These are phyloP conservation scores for Chloranthus sessilifolius DNA, from an alignment of 164 flowering plant species.

Conservation along the genomic window DNA sequence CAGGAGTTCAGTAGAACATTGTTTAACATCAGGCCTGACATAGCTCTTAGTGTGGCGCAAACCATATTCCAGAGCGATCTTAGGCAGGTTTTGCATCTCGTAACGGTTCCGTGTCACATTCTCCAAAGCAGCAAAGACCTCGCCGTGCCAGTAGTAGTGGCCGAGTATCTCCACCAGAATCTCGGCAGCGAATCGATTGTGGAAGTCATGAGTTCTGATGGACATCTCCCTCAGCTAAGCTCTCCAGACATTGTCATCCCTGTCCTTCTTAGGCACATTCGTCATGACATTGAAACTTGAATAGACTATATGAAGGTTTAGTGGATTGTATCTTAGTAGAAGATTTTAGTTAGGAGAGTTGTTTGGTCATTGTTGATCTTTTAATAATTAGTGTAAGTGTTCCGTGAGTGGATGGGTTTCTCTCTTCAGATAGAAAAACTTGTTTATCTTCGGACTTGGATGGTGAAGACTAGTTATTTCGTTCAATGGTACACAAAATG, in stretches of 20 bases:
- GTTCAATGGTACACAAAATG: no score
- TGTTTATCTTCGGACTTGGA: no score
- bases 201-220: constrained; percentile 43
- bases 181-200: constrained; percentile 36
- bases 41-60: constrained; percentile 35
- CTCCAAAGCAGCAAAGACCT: constrained; percentile 45
- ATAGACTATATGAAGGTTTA: no score
- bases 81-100: constrained; percentile 23
- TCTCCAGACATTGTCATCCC: constrained; percentile 47
- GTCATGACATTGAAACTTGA: constrained; percentile 32
- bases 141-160: constrained; percentile 45
- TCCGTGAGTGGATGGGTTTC: no score
- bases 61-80: constrained; percentile 38
- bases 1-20: constrained; percentile 54
- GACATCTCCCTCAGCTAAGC: constrained; percentile 52
- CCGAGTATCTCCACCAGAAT: constrained; percentile 40
- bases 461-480: no score
- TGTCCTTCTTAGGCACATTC: constrained; percentile 40
- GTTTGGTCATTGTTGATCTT: no score
- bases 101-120: constrained; percentile 46
- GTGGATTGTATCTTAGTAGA: no score
- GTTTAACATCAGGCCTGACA: constrained; percentile 51
- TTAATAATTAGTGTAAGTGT: no score
- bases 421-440: no score
- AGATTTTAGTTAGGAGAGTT: no score